Conservation (phyloP, 208 protist species). For the Endotrypanum monterogeii region DNA sequence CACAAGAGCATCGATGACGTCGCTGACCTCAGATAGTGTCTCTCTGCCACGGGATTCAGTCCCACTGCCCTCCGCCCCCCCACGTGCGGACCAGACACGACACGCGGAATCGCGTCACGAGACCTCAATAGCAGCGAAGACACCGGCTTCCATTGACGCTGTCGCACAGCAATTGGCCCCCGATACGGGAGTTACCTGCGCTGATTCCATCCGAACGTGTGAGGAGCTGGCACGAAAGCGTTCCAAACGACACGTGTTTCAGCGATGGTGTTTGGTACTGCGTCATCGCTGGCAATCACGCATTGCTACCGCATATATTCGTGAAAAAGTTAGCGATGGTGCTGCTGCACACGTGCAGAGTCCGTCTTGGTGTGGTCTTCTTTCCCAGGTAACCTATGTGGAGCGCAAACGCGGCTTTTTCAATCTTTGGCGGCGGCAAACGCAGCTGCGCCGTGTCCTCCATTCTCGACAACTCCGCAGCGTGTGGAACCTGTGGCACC, state of each 20-base stretch:
- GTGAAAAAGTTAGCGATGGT: slow-evolving; percentile 20
- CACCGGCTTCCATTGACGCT: neutral
- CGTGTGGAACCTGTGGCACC: slow-evolving; percentile 10
- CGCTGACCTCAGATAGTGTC: slow-evolving; percentile 10
- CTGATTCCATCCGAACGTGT: neutral
- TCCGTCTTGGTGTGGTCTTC: slow-evolving; percentile 25
- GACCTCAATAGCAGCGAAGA: neutral
- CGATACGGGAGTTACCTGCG: neutral
- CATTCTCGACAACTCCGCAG: slow-evolving; percentile 5
- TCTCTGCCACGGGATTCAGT: slow-evolving; percentile 13
- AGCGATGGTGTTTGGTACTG: slow-evolving; percentile 31
- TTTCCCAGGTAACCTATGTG: slow-evolving; percentile 37
- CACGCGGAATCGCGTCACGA: neutral
- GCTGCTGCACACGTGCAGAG: slow-evolving; percentile 14
- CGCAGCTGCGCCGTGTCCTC: slow-evolving; percentile 1
- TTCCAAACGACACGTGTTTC: slow-evolving; percentile 9
- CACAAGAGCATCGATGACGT: slow-evolving; percentile 12
- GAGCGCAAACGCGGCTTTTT: slow-evolving; percentile 60
- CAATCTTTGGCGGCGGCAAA: slow-evolving; percentile 30
- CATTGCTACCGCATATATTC: slow-evolving; percentile 23
- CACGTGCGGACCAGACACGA: neutral
- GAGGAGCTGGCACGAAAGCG: neutral
- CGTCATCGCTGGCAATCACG: slow-evolving; percentile 33
- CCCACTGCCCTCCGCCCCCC: slow-evolving; percentile 16
- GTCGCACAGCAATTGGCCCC: neutral